These are phyloP conservation scores for Mycocalia duriaeana DNA, from an alignment of 1,284 basidiomycete genomes.

Conservation along the genomic window DNA sequence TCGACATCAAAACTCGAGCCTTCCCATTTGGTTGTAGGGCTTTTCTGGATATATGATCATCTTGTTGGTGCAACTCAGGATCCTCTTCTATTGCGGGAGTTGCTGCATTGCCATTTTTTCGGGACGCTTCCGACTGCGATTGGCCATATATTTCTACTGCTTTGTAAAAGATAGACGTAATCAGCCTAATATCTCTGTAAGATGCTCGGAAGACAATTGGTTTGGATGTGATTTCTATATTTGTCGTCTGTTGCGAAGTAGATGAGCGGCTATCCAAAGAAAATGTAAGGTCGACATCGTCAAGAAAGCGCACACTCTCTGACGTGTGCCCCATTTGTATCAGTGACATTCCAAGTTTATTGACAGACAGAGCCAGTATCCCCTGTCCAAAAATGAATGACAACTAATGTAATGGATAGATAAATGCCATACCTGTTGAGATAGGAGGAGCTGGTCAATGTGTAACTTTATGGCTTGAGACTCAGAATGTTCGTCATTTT, in stretches of 20 bases:
- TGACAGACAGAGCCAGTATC: conserved; percentile 79
- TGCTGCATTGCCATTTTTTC: no score
- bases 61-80: no score
- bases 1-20: conserved; percentile 67
- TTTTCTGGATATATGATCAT: no score
- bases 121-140: conserved; percentile 30
- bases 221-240: conserved; percentile 79
- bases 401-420: conserved; percentile 1
- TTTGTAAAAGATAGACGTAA: conserved; percentile 85
- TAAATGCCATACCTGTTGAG: conserved; percentile 69
- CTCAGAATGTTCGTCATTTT: conserved; percentile 76
- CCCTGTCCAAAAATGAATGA: conserved; percentile 42
- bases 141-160: conserved; percentile 66
- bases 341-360: conserved; percentile 90
- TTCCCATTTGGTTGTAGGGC: no score
- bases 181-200: conserved; percentile 88
- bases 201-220: conserved; percentile 91
- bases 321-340: conserved; percentile 81
- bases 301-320: conserved; percentile 88
- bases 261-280: conserved; percentile 83
- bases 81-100: no score
- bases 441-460: conserved; percentile 84
- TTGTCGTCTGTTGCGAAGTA: conserved; percentile 73
- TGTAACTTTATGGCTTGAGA: conserved; percentile 87
- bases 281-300: conserved; percentile 87